These are phyloP conservation scores for Dactylella cylindrospora DNA, from an alignment of 2,329 filamentous ascomycete genomes.

Conservation along the genomic window DNA sequence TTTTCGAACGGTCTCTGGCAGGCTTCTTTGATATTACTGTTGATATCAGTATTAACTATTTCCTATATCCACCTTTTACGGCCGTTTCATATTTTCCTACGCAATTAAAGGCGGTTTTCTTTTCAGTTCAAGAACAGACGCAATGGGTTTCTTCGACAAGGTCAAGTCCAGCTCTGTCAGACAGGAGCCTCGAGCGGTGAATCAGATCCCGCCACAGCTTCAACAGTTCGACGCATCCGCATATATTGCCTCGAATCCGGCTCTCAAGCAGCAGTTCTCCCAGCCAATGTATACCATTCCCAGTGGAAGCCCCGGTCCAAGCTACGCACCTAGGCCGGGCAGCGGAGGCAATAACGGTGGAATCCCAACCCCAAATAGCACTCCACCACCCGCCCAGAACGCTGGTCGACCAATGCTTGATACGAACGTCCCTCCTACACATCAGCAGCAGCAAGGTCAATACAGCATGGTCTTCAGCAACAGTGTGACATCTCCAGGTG, in stretches of 20 bases:
- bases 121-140: slow-evolving; percentile 1
- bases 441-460: slow-evolving; percentile 5
- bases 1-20: slow-evolving; percentile 27
- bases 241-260: slow-evolving; percentile 42
- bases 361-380: slow-evolving; percentile 42
- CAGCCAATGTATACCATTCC: slow-evolving; percentile 20
- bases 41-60: background rate
- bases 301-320: slow-evolving; percentile 29
- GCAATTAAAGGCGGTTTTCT: too few relatives aligned
- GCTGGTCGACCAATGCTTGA: slow-evolving; percentile 22
- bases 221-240: slow-evolving; percentile 42
- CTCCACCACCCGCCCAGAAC: slow-evolving; percentile 32
- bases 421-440: slow-evolving; percentile 27
- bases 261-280: slow-evolving; percentile 39
- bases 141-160: slow-evolving; percentile 43
- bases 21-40: slow-evolving; percentile 2
- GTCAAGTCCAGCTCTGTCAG: slow-evolving; percentile 39
- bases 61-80: slow-evolving; percentile 11
- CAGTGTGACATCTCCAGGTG: slow-evolving; percentile 40
- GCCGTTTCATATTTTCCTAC: slow-evolving; percentile 14
- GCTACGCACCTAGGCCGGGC: slow-evolving; percentile 31
- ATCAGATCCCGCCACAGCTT: slow-evolving; percentile 36
- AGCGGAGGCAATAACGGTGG: slow-evolving; percentile 27
- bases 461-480: slow-evolving; percentile 38
- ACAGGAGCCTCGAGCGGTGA: slow-evolving; percentile 25